These are phyloP conservation scores for Isabelozyma gotoi DNA, from an alignment of 805 yeast genomes.

Conservation along the genomic window DNA sequence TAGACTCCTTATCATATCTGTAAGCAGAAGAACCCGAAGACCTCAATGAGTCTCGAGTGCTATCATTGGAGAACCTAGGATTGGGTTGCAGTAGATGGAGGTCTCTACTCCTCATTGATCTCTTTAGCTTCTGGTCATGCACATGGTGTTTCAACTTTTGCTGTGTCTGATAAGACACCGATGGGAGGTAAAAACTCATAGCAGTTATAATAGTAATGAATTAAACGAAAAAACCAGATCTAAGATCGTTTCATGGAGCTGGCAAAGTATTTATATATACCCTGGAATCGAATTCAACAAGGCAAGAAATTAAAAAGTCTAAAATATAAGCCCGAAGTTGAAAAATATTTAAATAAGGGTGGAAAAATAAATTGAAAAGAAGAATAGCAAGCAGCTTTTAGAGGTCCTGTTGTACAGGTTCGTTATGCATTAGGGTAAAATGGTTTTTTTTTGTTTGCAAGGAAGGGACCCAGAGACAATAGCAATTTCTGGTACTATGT, in stretches of 20 bases:
- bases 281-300: not conserved
- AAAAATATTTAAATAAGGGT: not conserved
- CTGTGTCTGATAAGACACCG: conserved; percentile 29
- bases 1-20: not conserved
- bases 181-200: conserved; percentile 22
- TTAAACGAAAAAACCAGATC: not conserved
- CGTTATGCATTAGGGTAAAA: no score
- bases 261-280: not conserved
- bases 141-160: conserved; percentile 17
- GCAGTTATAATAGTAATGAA: conserved; percentile 1
- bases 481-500: no score
- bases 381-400: no score
- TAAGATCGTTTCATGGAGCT: not conserved
- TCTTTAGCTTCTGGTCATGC: conserved; percentile 12
- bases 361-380: not conserved
- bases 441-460: no score
- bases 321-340: not conserved
- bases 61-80: not conserved
- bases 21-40: not conserved
- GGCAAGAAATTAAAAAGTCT: not conserved
- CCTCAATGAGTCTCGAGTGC: not conserved
- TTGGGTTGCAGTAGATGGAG: not conserved
- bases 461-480: no score
- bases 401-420: no score
- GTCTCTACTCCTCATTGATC: not conserved